Conservation (phyloP, 2,329 filamentous ascomycete species). For the Fusarium coicis region DNA sequence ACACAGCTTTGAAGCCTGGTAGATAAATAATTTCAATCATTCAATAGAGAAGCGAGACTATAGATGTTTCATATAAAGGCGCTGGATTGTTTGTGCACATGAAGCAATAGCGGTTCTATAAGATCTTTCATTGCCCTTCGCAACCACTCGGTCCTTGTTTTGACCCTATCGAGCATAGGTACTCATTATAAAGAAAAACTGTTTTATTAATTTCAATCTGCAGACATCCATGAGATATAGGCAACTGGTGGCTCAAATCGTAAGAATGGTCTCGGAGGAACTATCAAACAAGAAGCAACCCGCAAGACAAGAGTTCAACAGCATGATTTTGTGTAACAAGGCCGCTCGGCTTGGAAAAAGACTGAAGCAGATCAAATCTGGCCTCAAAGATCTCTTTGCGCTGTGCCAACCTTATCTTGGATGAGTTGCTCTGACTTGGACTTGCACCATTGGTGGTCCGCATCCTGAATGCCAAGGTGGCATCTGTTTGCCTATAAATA, state of each 20-base stretch:
- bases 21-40: too few species aligned
- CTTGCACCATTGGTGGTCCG: not conserved
- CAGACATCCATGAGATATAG: not conserved
- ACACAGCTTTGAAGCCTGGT: fast-evolving
- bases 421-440: not conserved
- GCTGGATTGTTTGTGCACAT: not conserved
- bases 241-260: not conserved
- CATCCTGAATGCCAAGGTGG: not conserved
- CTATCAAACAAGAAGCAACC: not conserved
- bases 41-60: not conserved
- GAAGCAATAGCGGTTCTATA: not conserved
- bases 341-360: not conserved
- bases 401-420: too few species aligned
- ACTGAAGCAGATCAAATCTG: fast-evolving
- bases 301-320: not conserved
- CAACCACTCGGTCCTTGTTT: not conserved
- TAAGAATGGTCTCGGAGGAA: not conserved
- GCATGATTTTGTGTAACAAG: not conserved
- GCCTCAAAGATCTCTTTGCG: not conserved
- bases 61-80: not conserved
- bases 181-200: not conserved
- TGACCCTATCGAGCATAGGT: not conserved
- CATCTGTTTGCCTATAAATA: not conserved
- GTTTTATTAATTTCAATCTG: not conserved
- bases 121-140: not conserved